Conservation (phyloP, 768 basidiomycete species). For the Lepiota venenata region DNA sequence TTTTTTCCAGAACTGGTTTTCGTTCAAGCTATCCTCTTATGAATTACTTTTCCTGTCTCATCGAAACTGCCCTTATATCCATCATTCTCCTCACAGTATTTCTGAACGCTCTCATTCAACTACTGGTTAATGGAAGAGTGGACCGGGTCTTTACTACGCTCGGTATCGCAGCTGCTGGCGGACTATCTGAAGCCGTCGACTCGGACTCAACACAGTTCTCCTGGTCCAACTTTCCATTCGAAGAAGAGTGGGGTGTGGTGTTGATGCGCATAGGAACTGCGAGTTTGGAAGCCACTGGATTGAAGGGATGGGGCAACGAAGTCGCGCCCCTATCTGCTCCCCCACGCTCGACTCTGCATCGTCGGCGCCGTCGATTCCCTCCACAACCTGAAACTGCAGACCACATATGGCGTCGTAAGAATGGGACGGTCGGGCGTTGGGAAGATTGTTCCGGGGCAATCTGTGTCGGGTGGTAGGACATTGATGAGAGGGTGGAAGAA, state of each 20-base stretch:
- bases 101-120: slow-evolving; percentile 63
- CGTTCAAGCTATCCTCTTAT: slow-evolving; percentile 57
- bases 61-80: slow-evolving; percentile 59
- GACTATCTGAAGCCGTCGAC: slow-evolving; percentile 1
- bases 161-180: slow-evolving; percentile 23
- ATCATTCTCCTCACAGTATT: slow-evolving; percentile 56
- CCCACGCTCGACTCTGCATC: slow-evolving; percentile 5
- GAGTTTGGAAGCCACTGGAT: slow-evolving; percentile 70
- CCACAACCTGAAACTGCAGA: slow-evolving; percentile 13
- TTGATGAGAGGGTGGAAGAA: slow-evolving; percentile 8
- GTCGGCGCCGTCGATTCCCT: slow-evolving; percentile 7
- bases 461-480: neutral
- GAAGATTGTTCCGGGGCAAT: slow-evolving; percentile 22
- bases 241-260: slow-evolving; percentile 73
- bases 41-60: slow-evolving; percentile 70
- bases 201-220: slow-evolving; percentile 20
- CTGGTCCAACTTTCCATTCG: slow-evolving; percentile 40
- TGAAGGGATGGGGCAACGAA: slow-evolving; percentile 73
- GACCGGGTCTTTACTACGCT: slow-evolving; percentile 59
- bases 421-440: slow-evolving; percentile 29
- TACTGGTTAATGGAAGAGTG: slow-evolving; percentile 58
- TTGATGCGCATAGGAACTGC: slow-evolving; percentile 72
- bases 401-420: slow-evolving; percentile 25
- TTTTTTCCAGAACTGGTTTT: slow-evolving; percentile 12
- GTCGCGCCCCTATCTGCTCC: slow-evolving; percentile 47